phyloP scores from a whole-genome alignment of 345 rosid species.

The Populus nigra region DNA sequence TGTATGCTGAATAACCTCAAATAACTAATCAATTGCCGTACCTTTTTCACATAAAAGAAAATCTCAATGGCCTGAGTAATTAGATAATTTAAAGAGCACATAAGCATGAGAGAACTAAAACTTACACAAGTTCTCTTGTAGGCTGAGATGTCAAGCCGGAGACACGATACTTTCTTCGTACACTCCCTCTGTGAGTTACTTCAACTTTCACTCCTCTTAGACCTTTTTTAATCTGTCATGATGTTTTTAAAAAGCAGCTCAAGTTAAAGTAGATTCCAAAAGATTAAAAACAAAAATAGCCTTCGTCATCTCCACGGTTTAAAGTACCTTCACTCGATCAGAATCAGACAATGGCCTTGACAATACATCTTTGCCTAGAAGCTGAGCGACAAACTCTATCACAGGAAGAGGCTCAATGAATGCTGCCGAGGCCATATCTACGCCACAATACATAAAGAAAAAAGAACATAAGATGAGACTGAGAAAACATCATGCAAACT shows the following conservation, averaged over 20 bases:
- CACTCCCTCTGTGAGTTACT: conserved; percentile 88
- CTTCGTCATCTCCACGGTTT: background rate
- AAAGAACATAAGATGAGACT: background rate
- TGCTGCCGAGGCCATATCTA: conserved; percentile 98
- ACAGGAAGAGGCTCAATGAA: conserved; percentile 98
- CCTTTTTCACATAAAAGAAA: background rate
- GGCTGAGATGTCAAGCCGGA: conserved; percentile 97
- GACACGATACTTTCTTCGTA: conserved; percentile 96
- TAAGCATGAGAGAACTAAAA: conserved; percentile 3
- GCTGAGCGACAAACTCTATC: conserved; percentile 87
- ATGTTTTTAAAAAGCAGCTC: background rate
- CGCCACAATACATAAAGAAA: background rate
- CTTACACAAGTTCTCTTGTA: conserved; percentile 91
- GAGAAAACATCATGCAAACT: conserved; percentile 4
- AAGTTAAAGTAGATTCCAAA: conserved; percentile 13
- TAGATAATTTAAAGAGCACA: background rate
- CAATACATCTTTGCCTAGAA: conserved; percentile 73
- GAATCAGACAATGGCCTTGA: conserved; percentile 83
- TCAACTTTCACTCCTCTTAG: conserved; percentile 98
- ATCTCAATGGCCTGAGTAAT: background rate
- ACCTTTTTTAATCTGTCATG: conserved; percentile 74
- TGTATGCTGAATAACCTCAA: background rate
- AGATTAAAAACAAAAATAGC: background rate
- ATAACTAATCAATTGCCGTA: background rate
- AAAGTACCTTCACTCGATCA: conserved; percentile 81